phyloP scores from a whole-genome alignment of 306 rosid species.

The Inga oerstediana region DNA sequence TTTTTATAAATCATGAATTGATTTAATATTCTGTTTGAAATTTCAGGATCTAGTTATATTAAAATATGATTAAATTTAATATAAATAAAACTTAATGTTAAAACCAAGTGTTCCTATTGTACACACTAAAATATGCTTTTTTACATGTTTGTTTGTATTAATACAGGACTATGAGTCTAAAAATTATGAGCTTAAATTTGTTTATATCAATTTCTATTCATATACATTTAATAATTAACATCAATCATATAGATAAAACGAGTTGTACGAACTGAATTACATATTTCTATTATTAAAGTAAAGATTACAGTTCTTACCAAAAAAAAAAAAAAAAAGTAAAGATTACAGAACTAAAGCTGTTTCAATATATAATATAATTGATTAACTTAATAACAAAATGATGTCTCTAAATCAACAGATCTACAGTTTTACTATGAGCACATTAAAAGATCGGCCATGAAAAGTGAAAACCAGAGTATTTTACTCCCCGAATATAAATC shows the following conservation, averaged over 20 bases:
- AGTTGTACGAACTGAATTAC: not conserved
- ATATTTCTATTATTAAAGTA: not conserved
- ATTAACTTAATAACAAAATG: not conserved
- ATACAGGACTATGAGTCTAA: no score
- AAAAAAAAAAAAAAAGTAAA: no score
- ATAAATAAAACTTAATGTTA: no score
- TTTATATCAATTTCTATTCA: not conserved
- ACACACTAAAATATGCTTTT: no score
- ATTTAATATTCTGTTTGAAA: no score
- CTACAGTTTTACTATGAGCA: not conserved
- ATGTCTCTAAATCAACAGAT: not conserved
- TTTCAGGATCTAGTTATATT: no score
- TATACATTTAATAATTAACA: not conserved
- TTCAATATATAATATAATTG: not conserved
- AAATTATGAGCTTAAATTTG: no score
- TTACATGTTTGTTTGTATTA: no score
- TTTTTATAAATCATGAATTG: not conserved
- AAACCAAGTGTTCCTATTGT: no score
- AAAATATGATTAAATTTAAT: no score
- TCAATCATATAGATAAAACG: not conserved
- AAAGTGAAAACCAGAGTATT: not conserved
- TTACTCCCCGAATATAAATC: no score
- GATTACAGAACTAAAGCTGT: not conserved
- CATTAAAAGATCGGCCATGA: not conserved
- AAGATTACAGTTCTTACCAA: not conserved